phyloP scores from a whole-genome alignment of 1,284 basidiomycete species.

The Cryptococcus sp. region DNA sequence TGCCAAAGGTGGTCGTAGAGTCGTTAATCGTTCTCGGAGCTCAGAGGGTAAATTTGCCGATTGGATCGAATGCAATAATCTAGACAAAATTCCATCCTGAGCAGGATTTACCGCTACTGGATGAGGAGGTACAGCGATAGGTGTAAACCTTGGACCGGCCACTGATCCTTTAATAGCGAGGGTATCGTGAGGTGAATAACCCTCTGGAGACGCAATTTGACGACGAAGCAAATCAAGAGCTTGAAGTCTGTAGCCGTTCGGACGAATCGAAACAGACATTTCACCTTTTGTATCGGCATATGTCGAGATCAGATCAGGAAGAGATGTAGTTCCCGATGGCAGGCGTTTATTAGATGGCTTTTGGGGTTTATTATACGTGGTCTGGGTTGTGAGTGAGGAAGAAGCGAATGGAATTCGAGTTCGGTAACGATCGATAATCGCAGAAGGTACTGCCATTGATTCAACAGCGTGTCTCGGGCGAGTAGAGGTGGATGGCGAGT shows the following conservation, averaged over 20 bases:
- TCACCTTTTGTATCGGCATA: constrained; percentile 29
- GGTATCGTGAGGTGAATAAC: constrained; percentile 29
- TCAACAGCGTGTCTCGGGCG: background rate
- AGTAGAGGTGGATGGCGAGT: background rate
- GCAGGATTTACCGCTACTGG: constrained; percentile 33
- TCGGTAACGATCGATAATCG: constrained; percentile 35
- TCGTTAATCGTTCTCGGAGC: constrained; percentile 37
- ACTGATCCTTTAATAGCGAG: constrained; percentile 22
- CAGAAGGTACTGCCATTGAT: constrained; percentile 8
- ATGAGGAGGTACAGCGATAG: constrained; percentile 24
- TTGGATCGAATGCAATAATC: constrained; percentile 31
- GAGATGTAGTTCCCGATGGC: constrained; percentile 26
- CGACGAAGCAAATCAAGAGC: constrained; percentile 33
- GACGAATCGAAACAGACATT: constrained; percentile 28
- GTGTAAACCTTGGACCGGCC: constrained; percentile 19
- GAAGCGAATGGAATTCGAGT: constrained; percentile 28
- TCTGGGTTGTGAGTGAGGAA: constrained; percentile 27
- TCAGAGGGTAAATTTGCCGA: constrained; percentile 35
- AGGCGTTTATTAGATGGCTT: constrained; percentile 1
- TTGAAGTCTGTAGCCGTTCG: constrained; percentile 30
- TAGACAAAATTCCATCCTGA: constrained; percentile 23
- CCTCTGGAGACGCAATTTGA: constrained; percentile 29
- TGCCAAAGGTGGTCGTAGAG: constrained; percentile 31
- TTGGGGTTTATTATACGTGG: constrained; percentile 21
- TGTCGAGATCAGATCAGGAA: constrained; percentile 28